Evolutionary conservation across 805 yeast genomes (phyloP), one percentile per base, ranked within the genome.

Genomic region (Cyberlindnera nakhonratchasimensis): DNA sequence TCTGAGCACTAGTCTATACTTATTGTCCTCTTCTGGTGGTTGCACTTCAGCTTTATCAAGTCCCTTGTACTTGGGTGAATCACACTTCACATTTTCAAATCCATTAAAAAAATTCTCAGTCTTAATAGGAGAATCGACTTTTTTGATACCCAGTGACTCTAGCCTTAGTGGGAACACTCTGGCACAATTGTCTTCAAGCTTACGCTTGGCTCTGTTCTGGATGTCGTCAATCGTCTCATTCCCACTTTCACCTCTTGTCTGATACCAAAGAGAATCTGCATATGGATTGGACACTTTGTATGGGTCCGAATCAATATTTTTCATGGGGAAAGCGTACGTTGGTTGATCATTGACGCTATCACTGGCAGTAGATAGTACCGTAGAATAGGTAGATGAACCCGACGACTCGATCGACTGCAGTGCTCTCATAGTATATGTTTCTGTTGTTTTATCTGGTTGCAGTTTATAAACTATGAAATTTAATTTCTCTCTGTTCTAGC

Each of bases 181-280:
- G 21, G 34, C 13, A n/a, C n/a, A n/a, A 18, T 26, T 14, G 34
- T 50, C 43, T 18, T 31, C 39, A 13, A 34, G 34, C 38, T 43
- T 47, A 19, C 53, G 43, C 21, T 49, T 47, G n/a, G 42, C 38
- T 40, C 59, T 41, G 38, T 49, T 46, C 46, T 59, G 39, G 19
- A 66, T 60, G 14, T 53, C 50, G 12, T 52, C 52, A 10, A 69
- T 64, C 21, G 70, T 67, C 8, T 57, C 54, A 9, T 65, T 63
- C 20, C 64, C 61, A 29, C 59, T 44, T 30, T 56, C 57, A 4
- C 62, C 64, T 3, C 67, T 62, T 19, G 71, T 53, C 8, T 63
- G 52, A 37, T 55, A 60, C 76, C 76, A 72, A 13, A 71, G 47
- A 1, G 75, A 70, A 30, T 61, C 57, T 0, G 75, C 62, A 50